Evolutionary conservation across 805 yeast genomes (phyloP), one percentile per base, ranked within the genome.

Genomic region (Cephaloascus fragrans): DNA sequence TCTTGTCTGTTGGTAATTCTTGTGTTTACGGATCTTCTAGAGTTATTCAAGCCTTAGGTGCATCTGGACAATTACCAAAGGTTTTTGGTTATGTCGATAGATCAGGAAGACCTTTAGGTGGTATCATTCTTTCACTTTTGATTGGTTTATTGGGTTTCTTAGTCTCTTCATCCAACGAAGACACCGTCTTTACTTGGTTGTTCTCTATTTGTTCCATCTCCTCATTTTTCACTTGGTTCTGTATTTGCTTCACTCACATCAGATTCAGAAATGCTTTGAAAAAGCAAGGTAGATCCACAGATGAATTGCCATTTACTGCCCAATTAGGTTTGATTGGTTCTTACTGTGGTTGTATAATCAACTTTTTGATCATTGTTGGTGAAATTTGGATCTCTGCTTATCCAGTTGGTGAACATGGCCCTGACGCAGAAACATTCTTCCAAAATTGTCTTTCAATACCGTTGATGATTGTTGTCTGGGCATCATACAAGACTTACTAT

Each of bases 1-100:
- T 79, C 18, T 53, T 80, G 37, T 80, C 87, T 10, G 88, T 81
- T 35, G 86, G 83, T 41, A 81, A 82, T 51, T 73, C 86, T 5
- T 70, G 82, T n/a, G 80, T 82, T 6, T 82, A 72, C 47, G 83
- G 79, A 4, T 69, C 79, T 44, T 79, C 87, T 4, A 75, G 89
- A 63, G 73, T 83, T 18, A 55, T 82, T 46, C 70, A 74, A 18
- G 73, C 84, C 6, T 60, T 82, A 45, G 76, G 82, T 14, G 80
- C 71, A 32, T 77, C 75, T 51, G 83, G 83, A 9, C 70, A 70
- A 51, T 74, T 80, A 37, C 86, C 87, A 39, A 60, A 63, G 47
- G 55, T 71, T 41, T 65, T 77, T 37, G 74, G 72, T 3, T 80
- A 77, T 60, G 69, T 79, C 45, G 87, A 80, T 55, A 66, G 77